phyloP scores from a whole-genome alignment of 2,329 filamentous ascomycete species.

The Penicillium hordei region DNA sequence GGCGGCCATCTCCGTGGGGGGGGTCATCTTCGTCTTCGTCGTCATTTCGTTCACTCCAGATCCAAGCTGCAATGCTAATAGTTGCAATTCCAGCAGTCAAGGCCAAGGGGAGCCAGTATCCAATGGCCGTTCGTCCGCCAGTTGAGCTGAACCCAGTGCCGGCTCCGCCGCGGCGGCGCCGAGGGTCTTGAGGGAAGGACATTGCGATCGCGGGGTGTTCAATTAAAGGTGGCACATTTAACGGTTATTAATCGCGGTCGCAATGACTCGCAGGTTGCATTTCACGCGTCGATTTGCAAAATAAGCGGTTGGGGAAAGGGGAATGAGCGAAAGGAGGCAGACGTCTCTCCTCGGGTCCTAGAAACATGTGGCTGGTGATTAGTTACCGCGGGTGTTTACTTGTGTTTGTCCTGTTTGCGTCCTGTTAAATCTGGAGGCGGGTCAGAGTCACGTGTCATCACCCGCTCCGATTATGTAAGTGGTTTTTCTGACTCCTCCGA shows the following conservation, averaged over 20 bases:
- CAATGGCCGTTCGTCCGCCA: conserved; percentile 44
- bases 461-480: neutral
- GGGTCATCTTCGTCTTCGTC: conserved; percentile 66
- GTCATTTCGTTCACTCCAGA: conserved; percentile 84
- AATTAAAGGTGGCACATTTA: conserved; percentile 31
- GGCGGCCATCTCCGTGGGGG: conserved; percentile 36
- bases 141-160: conserved; percentile 44
- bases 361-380: conserved; percentile 46
- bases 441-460: conserved; percentile 7
- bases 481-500: conserved; percentile 2
- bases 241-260: conserved; percentile 23
- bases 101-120: conserved; percentile 86
- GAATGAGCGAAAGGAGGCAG: conserved; percentile 17
- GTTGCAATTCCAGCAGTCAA: conserved; percentile 86
- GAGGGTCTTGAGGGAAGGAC: conserved; percentile 43
- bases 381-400: conserved; percentile 32
- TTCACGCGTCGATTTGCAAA: conserved; percentile 24
- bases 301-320: conserved; percentile 22
- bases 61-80: conserved; percentile 82
- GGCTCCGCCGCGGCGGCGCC: conserved; percentile 39
- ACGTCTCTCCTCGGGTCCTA: conserved; percentile 34
- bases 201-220: conserved; percentile 33
- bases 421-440: conserved; percentile 25
- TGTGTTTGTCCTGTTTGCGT: conserved; percentile 34
- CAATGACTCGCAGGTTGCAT: conserved; percentile 34